A percentile compares a stretch with the other conserved stretches of the same genome.
These are phyloP conservation scores for Neobulgaria alba DNA, from an alignment of 2,329 filamentous ascomycete species.

Conservation along the genomic window DNA sequence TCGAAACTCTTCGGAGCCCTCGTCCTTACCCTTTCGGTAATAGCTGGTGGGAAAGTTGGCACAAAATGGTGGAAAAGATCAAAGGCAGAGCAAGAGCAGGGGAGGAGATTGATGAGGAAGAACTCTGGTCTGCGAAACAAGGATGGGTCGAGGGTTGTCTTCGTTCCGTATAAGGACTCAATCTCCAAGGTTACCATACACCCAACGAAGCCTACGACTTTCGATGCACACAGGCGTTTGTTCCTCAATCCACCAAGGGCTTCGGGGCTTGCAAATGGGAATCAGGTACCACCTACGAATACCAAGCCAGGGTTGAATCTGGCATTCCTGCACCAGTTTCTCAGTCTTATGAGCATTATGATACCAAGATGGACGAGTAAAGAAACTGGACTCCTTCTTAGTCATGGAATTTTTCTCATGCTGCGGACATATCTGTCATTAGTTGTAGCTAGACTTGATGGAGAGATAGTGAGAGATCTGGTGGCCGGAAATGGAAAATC, in stretches of 20 bases:
- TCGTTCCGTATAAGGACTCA: slow-evolving; percentile 81
- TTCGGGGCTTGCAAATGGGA: slow-evolving; percentile 64
- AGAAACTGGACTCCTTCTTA: slow-evolving; percentile 81
- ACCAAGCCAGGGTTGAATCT: slow-evolving; percentile 92
- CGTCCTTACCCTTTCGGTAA: slow-evolving; percentile 66
- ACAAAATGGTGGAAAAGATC: slow-evolving; percentile 67
- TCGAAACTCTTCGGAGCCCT: slow-evolving; percentile 70
- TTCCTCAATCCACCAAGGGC: slow-evolving; percentile 87
- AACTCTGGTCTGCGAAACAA: slow-evolving; percentile 93
- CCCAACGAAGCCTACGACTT: slow-evolving; percentile 84
- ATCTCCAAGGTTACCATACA: slow-evolving; percentile 89
- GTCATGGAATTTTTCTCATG: slow-evolving; percentile 83
- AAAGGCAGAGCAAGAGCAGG: slow-evolving; percentile 72
- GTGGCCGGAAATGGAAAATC: slow-evolving; percentile 88
- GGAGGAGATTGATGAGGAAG: slow-evolving; percentile 70
- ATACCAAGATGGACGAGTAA: slow-evolving; percentile 93
- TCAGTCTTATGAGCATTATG: slow-evolving; percentile 96
- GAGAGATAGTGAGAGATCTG: slow-evolving; percentile 90
- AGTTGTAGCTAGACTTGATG: slow-evolving; percentile 85
- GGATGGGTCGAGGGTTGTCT: slow-evolving; percentile 90
- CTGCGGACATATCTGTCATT: slow-evolving; percentile 89
- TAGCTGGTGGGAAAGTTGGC: slow-evolving; percentile 71
- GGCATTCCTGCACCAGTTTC: slow-evolving; percentile 92
- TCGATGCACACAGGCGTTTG: slow-evolving; percentile 87
- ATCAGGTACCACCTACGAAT: slow-evolving; percentile 71